Percentiles rank a stretch among this genome's conserved stretches.
phyloP scores from a whole-genome alignment of 768 basidiomycete species.

The Boletellus emodensis region DNA sequence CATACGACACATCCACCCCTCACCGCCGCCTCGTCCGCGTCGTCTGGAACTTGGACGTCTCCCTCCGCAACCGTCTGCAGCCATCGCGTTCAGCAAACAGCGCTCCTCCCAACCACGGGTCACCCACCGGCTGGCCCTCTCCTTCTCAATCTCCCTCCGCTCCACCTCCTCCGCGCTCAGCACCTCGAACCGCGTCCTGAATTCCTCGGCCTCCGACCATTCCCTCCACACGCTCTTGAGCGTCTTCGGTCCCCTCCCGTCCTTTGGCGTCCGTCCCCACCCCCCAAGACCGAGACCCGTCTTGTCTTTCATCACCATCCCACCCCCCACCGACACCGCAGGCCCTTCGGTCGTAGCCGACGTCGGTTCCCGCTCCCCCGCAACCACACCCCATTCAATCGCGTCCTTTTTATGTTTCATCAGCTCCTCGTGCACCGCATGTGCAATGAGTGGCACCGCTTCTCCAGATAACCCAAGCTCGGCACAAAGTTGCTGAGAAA shows the following conservation, averaged over 20 bases:
- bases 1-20: conserved; percentile 19
- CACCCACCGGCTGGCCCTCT: conserved; percentile 66
- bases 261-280: conserved; percentile 73
- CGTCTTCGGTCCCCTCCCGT: conserved; percentile 75
- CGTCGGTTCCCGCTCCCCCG: conserved; percentile 43
- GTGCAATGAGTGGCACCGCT: conserved; percentile 82
- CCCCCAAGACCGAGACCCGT: conserved; percentile 74
- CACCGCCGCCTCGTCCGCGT: conserved; percentile 39
- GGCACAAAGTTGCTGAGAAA: conserved; percentile 71
- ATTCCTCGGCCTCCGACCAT: conserved; percentile 91
- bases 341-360: conserved; percentile 17
- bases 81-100: conserved; percentile 4
- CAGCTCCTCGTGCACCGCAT: conserved; percentile 93
- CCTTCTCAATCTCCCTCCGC: conserved; percentile 81
- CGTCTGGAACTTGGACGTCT: conserved; percentile 65
- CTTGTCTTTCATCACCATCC: conserved; percentile 70
- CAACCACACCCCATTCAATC: conserved; percentile 89
- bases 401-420: conserved; percentile 94
- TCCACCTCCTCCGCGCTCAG: conserved; percentile 90
- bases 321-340: conserved; percentile 16
- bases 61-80: conserved; percentile 54
- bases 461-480: conserved; percentile 90
- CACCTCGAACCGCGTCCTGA: conserved; percentile 82
- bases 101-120: neutral
- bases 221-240: conserved; percentile 92